These are phyloP conservation scores for Amanita fuliginea DNA, from an alignment of 768 basidiomycete genomes.

Conservation along the genomic window DNA sequence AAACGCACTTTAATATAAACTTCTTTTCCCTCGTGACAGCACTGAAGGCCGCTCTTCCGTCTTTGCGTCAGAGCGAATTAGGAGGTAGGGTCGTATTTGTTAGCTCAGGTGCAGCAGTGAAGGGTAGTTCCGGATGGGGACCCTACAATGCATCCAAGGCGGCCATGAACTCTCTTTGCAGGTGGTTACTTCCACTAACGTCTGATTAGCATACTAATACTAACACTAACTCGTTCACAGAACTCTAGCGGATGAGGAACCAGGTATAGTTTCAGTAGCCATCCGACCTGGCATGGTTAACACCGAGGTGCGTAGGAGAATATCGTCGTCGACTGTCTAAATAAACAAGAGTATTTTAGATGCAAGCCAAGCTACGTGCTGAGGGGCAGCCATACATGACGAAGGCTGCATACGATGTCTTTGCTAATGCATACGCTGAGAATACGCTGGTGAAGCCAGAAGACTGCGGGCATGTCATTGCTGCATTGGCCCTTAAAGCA, in stretches of 20 bases:
- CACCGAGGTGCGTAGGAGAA: slow-evolving; percentile 44
- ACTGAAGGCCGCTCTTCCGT: slow-evolving; percentile 55
- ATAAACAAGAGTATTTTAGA: slow-evolving; percentile 40
- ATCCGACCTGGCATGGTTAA: slow-evolving; percentile 85
- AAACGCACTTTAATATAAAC: slow-evolving; percentile 71
- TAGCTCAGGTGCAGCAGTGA: slow-evolving; percentile 76
- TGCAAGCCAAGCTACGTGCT: slow-evolving; percentile 52
- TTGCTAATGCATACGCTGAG: slow-evolving; percentile 43
- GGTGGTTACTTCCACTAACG: slow-evolving; percentile 27
- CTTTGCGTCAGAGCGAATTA: slow-evolving; percentile 45
- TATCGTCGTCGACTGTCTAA: background rate
- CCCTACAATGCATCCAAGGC: slow-evolving; percentile 81
- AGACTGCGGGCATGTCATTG: slow-evolving; percentile 69
- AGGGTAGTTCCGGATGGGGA: slow-evolving; percentile 61
- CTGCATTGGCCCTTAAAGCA: slow-evolving; percentile 59
- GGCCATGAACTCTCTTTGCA: slow-evolving; percentile 78
- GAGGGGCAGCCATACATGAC: slow-evolving; percentile 44
- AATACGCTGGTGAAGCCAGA: slow-evolving; percentile 71
- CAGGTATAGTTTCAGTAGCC: slow-evolving; percentile 61
- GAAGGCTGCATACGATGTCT: slow-evolving; percentile 40
- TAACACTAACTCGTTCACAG: slow-evolving; percentile 28
- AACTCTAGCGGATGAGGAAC: slow-evolving; percentile 79
- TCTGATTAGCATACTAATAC: background rate
- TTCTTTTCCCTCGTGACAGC: slow-evolving; percentile 77
- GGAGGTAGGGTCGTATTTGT: slow-evolving; percentile 71